phyloP scores from a whole-genome alignment of 225 moss, liverwort and hornwort species.

The Polytrichum formosum region DNA sequence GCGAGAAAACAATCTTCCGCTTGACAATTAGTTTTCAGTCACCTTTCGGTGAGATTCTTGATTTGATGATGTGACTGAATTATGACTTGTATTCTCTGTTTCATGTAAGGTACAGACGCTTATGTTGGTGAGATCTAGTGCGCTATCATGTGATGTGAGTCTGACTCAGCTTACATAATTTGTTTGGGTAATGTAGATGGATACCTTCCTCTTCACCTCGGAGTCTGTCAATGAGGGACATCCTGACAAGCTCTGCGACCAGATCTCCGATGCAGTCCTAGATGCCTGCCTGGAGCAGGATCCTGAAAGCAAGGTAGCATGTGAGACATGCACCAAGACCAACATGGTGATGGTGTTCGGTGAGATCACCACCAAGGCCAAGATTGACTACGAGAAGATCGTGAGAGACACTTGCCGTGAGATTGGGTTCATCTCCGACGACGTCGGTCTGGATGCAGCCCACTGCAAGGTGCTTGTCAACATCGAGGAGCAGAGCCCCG shows the following conservation, averaged over 20 bases:
- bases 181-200: conserved; percentile 19
- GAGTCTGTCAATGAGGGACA: conserved; percentile 76
- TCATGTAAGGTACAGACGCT: no score
- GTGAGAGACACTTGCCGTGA: conserved; percentile 57
- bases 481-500: conserved; percentile 47
- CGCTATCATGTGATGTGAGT: no score
- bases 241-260: conserved; percentile 78
- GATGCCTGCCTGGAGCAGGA: conserved; percentile 72
- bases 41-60: no score
- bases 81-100: no score
- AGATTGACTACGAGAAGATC: conserved; percentile 50
- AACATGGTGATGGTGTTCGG: conserved; percentile 70
- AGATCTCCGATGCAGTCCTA: conserved; percentile 68
- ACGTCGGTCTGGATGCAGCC: conserved; percentile 61
- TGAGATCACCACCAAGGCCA: conserved; percentile 57
- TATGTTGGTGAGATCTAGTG: no score
- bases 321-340: conserved; percentile 61
- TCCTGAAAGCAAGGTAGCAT: conserved; percentile 65
- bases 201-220: conserved; percentile 73
- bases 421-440: conserved; percentile 53
- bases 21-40: no score
- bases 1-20: no score
- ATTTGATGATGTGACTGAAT: no score
- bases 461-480: conserved; percentile 52
- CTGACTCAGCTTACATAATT: no score